Evolutionary conservation across 352 stramenopile genomes (phyloP).

Genomic region (Phytopythium delawarense): DNA sequence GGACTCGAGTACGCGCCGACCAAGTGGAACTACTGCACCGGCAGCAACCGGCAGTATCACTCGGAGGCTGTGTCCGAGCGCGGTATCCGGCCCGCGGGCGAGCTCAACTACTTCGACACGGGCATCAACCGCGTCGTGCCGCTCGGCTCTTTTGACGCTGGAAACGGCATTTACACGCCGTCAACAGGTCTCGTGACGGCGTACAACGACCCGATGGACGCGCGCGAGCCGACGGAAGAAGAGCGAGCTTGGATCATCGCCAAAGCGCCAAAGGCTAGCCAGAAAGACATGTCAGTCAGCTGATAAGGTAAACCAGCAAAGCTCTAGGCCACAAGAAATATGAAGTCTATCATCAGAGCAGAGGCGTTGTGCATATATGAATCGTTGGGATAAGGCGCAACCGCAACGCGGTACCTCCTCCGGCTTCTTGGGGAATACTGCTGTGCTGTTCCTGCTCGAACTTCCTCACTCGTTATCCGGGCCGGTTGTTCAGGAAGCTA

Average conservation of each 20-base stretch:
- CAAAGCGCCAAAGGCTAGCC: constrained; percentile 63
- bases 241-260: constrained; percentile 58
- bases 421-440: neutral
- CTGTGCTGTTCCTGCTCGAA: neutral
- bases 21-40: constrained; percentile 63
- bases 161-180: constrained; percentile 70
- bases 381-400: neutral
- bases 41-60: constrained; percentile 60
- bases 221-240: constrained; percentile 38
- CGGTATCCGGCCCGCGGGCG: constrained; percentile 47
- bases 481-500: constrained; percentile 35
- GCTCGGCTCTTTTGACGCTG: constrained; percentile 67
- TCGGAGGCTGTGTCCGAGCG: constrained; percentile 53
- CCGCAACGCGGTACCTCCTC: constrained; percentile 7
- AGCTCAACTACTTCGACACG: constrained; percentile 75
- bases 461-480: constrained; percentile 2
- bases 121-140: constrained; percentile 57
- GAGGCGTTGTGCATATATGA: constrained; percentile 2
- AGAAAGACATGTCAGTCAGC: constrained; percentile 67
- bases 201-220: constrained; percentile 55
- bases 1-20: constrained; percentile 59
- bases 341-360: constrained; percentile 2
- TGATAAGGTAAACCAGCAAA: constrained; percentile 11
- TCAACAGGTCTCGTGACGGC: constrained; percentile 45
- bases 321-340: constrained; percentile 8